Base-by-base conservation (phyloP, 495 filamentous ascomycete species). In the Aspergillus baeticus region DNA sequence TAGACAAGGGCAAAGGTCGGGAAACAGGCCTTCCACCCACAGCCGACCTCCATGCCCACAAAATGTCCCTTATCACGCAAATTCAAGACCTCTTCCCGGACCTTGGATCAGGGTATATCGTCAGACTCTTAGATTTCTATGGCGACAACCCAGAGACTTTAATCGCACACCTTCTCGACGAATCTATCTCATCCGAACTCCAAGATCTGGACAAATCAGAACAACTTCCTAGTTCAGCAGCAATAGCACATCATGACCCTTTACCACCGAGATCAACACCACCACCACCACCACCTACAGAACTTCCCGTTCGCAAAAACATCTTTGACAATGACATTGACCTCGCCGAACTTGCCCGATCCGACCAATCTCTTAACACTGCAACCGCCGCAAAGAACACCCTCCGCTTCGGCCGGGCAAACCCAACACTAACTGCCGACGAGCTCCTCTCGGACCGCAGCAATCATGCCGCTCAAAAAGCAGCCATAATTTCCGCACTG, bases 11-110 rank as follows among this genome's bases (percentile, higher is more conserved):
- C 23, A 94, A 94, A 71, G 78, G 69, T 6, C 65, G 65, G 7
- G 78, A 79, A 36, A 66, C 78, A 35, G 72, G 73, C 51, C 73
- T 62, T 15, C 53, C 53, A 17, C 41, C 68, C 54, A 56, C 73
- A 35, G 77, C 77, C 10, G 79, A 87, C 15, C 73, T 93, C 11
- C 90, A 91, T 65, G 72, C 90, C 39, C 90, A 96, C 72, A 85
- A 81, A 23, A 86, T 93, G 83, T 91, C 84, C 63, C 82, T 92
- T 23, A 82, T 97, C 45, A 87, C 85, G 6, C 89, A 93, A 70
- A 78, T 98, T 35, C 91, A 96, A 64, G 94, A 98, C 63, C 77
- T 98, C 21, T 97, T 98, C 70, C 91, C 94, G 0, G 84, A 93
- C 54, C 79, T 98, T 7, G 94, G 92, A 3, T 84, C 89, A 6